Conservation (phyloP, 345 rosid species). For the Carallia pectinifolia region DNA sequence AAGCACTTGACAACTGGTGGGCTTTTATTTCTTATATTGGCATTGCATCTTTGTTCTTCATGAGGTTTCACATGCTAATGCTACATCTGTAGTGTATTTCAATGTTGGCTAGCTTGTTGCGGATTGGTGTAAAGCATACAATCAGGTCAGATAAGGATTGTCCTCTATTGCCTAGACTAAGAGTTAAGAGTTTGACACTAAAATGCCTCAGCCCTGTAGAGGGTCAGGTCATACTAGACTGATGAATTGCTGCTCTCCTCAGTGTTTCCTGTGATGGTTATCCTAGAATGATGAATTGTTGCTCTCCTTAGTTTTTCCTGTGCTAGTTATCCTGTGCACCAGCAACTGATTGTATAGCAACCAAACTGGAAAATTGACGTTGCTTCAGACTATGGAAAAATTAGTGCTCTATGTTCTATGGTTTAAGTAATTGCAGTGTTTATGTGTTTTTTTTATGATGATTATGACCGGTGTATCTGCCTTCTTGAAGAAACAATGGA, state of each 20-base stretch:
- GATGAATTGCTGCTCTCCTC: no score
- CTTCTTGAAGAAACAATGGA: background rate
- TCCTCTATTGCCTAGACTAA: background rate
- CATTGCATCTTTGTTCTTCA: background rate
- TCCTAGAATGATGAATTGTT: no score
- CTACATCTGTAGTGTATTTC: background rate
- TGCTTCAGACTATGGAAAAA: background rate
- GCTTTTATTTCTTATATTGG: background rate
- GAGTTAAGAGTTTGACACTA: background rate
- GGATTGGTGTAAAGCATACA: background rate
- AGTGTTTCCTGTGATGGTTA: no score
- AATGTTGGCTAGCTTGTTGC: background rate
- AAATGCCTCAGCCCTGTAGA: no score
- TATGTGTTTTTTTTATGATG: background rate
- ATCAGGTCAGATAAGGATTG: background rate
- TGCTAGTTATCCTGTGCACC: no score
- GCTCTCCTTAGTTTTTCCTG: no score
- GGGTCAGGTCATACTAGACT: no score
- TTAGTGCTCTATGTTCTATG: background rate
- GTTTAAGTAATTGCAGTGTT: background rate
- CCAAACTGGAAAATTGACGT: no score
- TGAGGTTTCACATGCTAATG: background rate
- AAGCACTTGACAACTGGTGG: slow-evolving; percentile 23
- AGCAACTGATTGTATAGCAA: no score
- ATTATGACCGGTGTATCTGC: background rate